Conservation (phyloP, 2,329 filamentous ascomycete species). For the Aspergillus flavus region DNA sequence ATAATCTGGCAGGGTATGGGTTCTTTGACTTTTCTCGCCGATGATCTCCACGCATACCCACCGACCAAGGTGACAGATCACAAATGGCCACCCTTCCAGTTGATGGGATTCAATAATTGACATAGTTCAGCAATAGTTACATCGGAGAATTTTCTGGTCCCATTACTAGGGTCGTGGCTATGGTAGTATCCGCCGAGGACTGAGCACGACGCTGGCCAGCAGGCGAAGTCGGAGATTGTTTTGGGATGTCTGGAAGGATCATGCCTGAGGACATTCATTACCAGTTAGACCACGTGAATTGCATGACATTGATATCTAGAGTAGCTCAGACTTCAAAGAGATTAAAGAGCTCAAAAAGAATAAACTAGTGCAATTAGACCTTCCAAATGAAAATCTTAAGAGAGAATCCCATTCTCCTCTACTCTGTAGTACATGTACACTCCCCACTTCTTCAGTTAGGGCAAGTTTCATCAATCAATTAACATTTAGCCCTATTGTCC, state of each 20-base stretch:
- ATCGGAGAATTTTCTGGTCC: not conserved
- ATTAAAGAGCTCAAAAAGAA: too few species aligned
- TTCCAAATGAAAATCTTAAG: too few species aligned
- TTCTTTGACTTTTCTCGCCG: constrained; percentile 8
- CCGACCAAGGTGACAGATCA: constrained; percentile 9
- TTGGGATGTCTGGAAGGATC: too few species aligned
- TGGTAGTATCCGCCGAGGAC: not conserved
- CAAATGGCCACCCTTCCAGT: constrained; percentile 1
- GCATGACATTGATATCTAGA: not conserved
- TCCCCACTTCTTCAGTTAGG: too few species aligned
- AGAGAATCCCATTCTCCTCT: too few species aligned
- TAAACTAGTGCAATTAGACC: too few species aligned
- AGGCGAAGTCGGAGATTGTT: not conserved
- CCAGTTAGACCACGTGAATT: not conserved
- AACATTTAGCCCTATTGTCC: too few species aligned
- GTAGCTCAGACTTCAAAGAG: too few species aligned
- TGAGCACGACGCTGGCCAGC: not conserved
- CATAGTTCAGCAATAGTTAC: constrained; percentile 9
- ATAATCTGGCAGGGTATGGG: constrained; percentile 6
- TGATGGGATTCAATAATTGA: constrained; percentile 8
- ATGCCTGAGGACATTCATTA: too few species aligned
- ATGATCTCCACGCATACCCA: constrained; percentile 11
- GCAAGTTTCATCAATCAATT: too few species aligned
- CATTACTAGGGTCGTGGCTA: not conserved
- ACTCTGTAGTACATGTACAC: too few species aligned